phyloP scores from a whole-genome alignment of 352 stramenopile species.

The Phytophthora boehmeriae region DNA sequence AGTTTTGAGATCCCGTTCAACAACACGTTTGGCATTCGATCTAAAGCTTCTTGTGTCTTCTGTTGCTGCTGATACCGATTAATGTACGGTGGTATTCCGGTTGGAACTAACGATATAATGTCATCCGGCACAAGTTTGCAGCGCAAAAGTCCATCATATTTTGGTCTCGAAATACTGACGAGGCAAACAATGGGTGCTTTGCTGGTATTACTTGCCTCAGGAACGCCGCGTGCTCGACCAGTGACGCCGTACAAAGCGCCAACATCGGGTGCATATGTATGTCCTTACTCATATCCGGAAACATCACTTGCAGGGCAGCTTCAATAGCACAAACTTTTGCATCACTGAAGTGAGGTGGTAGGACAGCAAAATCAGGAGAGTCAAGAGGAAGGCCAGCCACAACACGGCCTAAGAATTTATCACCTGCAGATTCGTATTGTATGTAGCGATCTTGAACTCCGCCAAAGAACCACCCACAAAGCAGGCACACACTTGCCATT shows the following conservation, averaged over 20 bases:
- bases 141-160: not conserved
- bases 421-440: conserved; percentile 9
- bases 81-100: conserved; percentile 10
- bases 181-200: conserved; percentile 2
- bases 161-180: conserved; percentile 8
- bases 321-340: not conserved
- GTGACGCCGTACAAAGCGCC: conserved; percentile 9
- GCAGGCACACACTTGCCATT: conserved; percentile 10
- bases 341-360: conserved; percentile 10
- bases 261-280: conserved; percentile 2
- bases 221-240: conserved; percentile 6
- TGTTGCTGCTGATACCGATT: conserved; percentile 4
- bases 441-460: conserved; percentile 14
- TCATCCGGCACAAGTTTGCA: not conserved
- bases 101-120: not conserved
- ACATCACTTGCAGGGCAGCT: not conserved
- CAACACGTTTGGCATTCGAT: conserved; percentile 10
- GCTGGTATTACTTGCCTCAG: not conserved
- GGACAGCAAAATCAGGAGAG: conserved; percentile 9
- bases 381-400: conserved; percentile 6
- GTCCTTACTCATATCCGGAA: conserved; percentile 4
- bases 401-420: conserved; percentile 8
- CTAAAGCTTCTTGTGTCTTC: conserved; percentile 8
- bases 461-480: conserved; percentile 9
- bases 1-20: conserved; percentile 7